These are phyloP conservation scores for Magnolia kwangsiensis DNA, from an alignment of 164 flowering plant species.

Conservation along the genomic window DNA sequence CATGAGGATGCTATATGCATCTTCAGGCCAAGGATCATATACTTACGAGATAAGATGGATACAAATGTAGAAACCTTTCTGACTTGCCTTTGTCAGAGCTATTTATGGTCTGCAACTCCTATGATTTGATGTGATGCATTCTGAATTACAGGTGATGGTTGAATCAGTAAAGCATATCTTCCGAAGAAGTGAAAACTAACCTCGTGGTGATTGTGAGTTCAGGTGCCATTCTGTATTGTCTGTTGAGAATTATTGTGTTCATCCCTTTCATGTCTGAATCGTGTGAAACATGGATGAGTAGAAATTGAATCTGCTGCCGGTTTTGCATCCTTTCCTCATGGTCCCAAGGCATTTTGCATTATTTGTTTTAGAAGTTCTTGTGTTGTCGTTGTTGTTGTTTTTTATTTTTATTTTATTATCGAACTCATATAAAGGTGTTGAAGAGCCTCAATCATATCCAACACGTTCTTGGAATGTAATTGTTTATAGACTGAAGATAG, in stretches of 20 bases:
- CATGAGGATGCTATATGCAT: neutral
- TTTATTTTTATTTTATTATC: too few species aligned
- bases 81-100: too few species aligned
- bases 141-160: conserved; percentile 9
- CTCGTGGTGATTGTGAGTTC: neutral
- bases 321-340: neutral
- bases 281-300: too few species aligned
- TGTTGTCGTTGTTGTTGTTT: neutral
- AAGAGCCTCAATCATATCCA: neutral
- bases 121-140: neutral
- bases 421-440: neutral
- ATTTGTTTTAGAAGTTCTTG: neutral
- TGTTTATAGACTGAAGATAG: neutral
- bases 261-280: neutral
- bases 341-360: neutral
- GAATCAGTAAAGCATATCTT: conserved; percentile 11
- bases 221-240: neutral
- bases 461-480: neutral
- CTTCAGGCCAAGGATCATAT: neutral
- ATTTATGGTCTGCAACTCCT: too few species aligned
- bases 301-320: neutral
- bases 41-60: neutral
- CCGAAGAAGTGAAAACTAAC: conserved; percentile 4
- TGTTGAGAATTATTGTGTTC: neutral
- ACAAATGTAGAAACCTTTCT: neutral